Base-by-base conservation (phyloP, 2,329 filamentous ascomycete genomes). In the Alternaria atra region DNA sequence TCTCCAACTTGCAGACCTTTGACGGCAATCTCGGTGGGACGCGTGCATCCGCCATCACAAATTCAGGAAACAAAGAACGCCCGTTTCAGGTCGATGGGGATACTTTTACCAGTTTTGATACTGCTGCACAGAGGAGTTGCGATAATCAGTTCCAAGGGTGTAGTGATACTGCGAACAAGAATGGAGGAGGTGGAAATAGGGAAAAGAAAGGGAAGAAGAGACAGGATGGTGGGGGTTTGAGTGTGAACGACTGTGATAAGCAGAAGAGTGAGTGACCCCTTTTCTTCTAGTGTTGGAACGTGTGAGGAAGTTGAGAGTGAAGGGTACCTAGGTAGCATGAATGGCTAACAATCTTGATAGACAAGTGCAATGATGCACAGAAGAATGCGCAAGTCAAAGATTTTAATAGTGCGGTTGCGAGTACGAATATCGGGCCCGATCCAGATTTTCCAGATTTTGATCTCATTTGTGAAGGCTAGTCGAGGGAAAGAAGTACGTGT, bases 61-160 rank as follows among this genome's bases (percentile, higher is more conserved):
- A 85, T 65, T 81, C 81, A 5, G 84, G 85, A 23, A 78, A 86
- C 40, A 64, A 80, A 81, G 80, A 88, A 82, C 27, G 75, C 0
- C 75, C 75, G 7, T 79, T 78, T 44, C 32, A 47, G 3, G 77
- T 79, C 3, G 73, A 71, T 1, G 73, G 73, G 4, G 61, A 71
- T 25, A 76, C 71, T 7, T 90, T 91, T 73, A 82, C 84, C 23
- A 84, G 84, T 70, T 80, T 85, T 67, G 77, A 76, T 6, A 82
- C 82, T 1, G 89, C 89, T 17, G 80, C 83, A 37, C 84, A 89
- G 77, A 82, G 89, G 47, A 85, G 86, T 27, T 91, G 89, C 70
- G 84, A 88, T 63, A 84, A 87, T 48, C 87, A 90, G 80, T 85
- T 87, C 76, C 88, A 89, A 71, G 76, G 74, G 7, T 91, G 89